Evolutionary conservation across 208 protist genomes (phyloP), one percentile per base, ranked within the genome.

Genomic region (Leishmania aethiopica): DNA sequence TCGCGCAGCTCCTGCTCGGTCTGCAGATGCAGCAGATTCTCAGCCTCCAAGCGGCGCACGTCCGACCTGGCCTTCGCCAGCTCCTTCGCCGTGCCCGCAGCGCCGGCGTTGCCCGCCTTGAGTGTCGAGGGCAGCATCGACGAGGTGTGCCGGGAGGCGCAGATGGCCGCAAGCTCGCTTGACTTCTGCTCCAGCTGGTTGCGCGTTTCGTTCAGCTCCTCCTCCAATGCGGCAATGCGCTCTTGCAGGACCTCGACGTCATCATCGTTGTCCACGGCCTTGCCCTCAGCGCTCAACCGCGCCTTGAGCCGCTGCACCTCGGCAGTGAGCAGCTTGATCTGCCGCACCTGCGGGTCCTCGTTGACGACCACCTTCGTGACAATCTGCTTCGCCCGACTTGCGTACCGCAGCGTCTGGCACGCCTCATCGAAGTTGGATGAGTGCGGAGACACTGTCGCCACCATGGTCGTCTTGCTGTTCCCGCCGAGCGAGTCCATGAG

Each of bases 381-480:
- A 71, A 99, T 99, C 77, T 96, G 90, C 87, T 98, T 97, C 0
- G 96, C 97, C 0, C 96, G 87, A 10, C 86, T 92, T 35, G 96
- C 97, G 89, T 98, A 99, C 53, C 95, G 93, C 60, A 99, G 79
- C 53, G 98, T 99, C 40, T 95, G 93, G 15, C 92, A 85, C n/a
- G 91, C 98, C 83, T 99, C 98, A 8, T 99, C 98, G 69, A 93
- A 97, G 84, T 96, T 95, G 40, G 88, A 80, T 32, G 81, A 70
- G 78, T 96, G 91, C 19, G 98, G 98, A 5, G 91, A 96, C 8
- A 99, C 84, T 2, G 96, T 98, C n/a, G 98, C 98, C 60, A 99
- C 94, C 97, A 99, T 99, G 35, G 93, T 93, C 0, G 98, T 99
- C 78, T 98, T 98, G 75, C 90, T 94, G 85, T 96, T 96, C 28